Base-by-base conservation (phyloP, 2,329 filamentous ascomycete species). In the Leptosphaerulina australis region DNA sequence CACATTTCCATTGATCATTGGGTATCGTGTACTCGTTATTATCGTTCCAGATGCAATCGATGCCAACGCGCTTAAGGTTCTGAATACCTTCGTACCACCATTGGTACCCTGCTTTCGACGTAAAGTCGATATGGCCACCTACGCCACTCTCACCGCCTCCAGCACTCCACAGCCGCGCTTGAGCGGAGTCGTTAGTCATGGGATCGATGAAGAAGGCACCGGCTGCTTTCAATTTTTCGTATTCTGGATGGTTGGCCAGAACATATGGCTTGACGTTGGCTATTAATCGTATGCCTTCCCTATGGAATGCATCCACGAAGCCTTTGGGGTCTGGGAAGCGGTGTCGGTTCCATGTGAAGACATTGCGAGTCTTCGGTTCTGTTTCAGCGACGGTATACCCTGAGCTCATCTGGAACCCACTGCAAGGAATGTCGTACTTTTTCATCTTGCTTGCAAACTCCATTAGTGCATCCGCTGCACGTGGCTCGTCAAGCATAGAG, bases 21-120 rank as follows among this genome's bases (percentile, higher is more conserved):
- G 84, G 80, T 2, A 88, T 78, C 0, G 83, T 85, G 67, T 89
- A 90, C 68, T 90, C 87, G 58, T 90, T 90, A 70, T 90, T 90
- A 66, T 90, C 87, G 58, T 90, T 90, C 87, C 88, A 90, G 74
- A 90, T 88, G 37, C 81, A 86, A 58, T 89, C 86, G 47, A 90
- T 86, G 1, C 87, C 87, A 7, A 83, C 73, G 20, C 81, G 74
- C 45, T 83, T 83, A 1, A 90, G 76, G 39, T 78, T 79, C 50
- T 81, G 79, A 7, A 88, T 82, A 1, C 87, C 87, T 0, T 88
- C 76, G 53, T 83, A 87, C 88, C 88, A 90, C 84, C 86, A 90
- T 12, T 84, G 74, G 62, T 83, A 90, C 0, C 84, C 87, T 0
- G 80, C 79, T 17, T 81, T 76, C 0, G 85, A 88, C 0, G 87